These are phyloP conservation scores for Musa itinerans DNA, from an alignment of 176 grass and related monocot genomes.

Conservation along the genomic window DNA sequence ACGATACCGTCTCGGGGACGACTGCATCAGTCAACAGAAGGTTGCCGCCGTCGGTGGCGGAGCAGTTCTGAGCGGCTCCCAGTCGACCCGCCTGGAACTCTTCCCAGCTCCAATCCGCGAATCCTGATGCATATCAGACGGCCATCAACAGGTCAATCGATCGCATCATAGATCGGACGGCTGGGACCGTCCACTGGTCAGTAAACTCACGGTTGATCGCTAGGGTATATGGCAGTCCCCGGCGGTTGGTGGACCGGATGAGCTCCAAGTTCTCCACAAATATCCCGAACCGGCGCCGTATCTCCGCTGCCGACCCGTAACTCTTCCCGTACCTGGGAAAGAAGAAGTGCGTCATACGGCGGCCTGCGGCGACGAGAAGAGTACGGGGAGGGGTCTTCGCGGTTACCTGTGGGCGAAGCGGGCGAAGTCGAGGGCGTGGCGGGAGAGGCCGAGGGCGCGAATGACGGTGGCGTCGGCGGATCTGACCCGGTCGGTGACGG, in stretches of 20 bases:
- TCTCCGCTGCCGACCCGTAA: conserved; percentile 55
- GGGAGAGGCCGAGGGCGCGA: conserved; percentile 49
- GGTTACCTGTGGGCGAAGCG: conserved; percentile 57
- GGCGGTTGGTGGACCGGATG: conserved; percentile 57
- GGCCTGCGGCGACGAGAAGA: neutral
- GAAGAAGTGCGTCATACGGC: neutral
- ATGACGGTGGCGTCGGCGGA: conserved; percentile 39
- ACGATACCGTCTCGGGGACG: conserved; percentile 51
- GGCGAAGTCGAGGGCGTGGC: conserved; percentile 56
- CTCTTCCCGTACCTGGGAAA: conserved; percentile 58
- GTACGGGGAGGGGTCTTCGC: neutral
- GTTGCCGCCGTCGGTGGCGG: conserved; percentile 74
- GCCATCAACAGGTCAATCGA: neutral
- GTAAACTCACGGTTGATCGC: conserved; percentile 59
- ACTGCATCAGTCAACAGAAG: conserved; percentile 36
- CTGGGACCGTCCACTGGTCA: neutral
- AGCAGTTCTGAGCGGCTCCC: conserved; percentile 82
- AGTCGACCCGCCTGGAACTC: conserved; percentile 65
- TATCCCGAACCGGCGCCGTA: conserved; percentile 52
- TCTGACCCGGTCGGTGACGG: conserved; percentile 49
- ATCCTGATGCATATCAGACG: conserved; percentile 32
- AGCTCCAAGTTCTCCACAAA: conserved; percentile 71
- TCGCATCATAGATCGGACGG: neutral
- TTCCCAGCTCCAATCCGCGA: conserved; percentile 89
- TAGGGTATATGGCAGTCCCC: conserved; percentile 61